phyloP scores from a whole-genome alignment of 2,329 filamentous ascomycete species.

The Phaeophleospora eucalypticola region DNA sequence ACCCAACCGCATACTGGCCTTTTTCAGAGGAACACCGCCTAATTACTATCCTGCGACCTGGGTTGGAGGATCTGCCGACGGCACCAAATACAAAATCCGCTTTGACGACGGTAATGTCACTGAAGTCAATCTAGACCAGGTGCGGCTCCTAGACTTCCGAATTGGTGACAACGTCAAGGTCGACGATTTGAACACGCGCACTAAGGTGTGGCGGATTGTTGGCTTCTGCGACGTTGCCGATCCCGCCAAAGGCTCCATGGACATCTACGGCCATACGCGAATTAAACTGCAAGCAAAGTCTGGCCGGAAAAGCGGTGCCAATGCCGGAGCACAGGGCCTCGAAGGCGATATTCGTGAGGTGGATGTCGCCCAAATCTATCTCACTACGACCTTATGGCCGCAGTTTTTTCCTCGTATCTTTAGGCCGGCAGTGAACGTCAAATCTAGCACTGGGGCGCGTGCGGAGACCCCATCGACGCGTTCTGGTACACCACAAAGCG shows the following conservation, averaged over 20 bases:
- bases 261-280: conserved; percentile 40
- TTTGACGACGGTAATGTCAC: conserved; percentile 46
- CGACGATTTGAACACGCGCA: conserved; percentile 42
- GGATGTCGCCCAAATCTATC: conserved; percentile 40
- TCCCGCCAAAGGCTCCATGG: conserved; percentile 32
- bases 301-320: conserved; percentile 35
- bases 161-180: conserved; percentile 46
- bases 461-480: conserved; percentile 16
- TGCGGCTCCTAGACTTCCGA: conserved; percentile 42
- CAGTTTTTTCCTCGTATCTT: conserved; percentile 40
- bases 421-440: conserved; percentile 13
- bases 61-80: conserved; percentile 43
- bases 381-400: conserved; percentile 42
- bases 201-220: conserved; percentile 41
- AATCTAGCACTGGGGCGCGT: neutral
- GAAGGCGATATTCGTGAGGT: conserved; percentile 35
- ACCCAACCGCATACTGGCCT: conserved; percentile 54
- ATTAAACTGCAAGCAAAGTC: conserved; percentile 39
- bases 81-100: conserved; percentile 42
- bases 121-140: conserved; percentile 37
- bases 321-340: conserved; percentile 2
- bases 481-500: conserved; percentile 36
- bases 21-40: conserved; percentile 50
- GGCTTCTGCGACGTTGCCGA: conserved; percentile 39
- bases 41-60: conserved; percentile 60